Percentiles rank a stretch among this genome's conserved stretches.
Conservation (phyloP, 2,329 filamentous ascomycete genomes). For the Monosporascus sp. region DNA sequence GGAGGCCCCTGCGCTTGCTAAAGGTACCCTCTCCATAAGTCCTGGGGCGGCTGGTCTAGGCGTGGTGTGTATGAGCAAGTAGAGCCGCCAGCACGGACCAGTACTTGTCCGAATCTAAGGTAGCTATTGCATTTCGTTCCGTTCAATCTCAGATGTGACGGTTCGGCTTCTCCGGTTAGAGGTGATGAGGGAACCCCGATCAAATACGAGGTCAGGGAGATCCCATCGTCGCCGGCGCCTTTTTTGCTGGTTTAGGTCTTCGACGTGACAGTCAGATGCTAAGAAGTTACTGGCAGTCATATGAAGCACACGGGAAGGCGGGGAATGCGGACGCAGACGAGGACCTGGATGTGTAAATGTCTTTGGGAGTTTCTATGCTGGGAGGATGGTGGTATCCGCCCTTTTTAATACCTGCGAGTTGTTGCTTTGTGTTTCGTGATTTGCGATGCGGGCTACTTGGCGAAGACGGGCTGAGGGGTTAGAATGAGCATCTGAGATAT, state of each 20-base stretch:
- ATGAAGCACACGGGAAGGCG: constrained; percentile 11
- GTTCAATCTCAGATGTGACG: too few species aligned
- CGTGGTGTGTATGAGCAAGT: too few species aligned
- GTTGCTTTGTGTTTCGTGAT: constrained; percentile 14
- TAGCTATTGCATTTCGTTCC: too few species aligned
- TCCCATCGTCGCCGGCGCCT: too few species aligned
- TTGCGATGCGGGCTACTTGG: constrained; percentile 6
- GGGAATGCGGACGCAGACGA: constrained; percentile 7
- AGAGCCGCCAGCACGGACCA: too few species aligned
- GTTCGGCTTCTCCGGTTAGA: too few species aligned
- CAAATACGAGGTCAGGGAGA: too few species aligned
- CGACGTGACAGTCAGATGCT: not conserved
- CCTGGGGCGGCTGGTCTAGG: not conserved
- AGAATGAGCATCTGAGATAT: constrained; percentile 7
- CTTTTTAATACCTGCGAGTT: constrained; percentile 28
- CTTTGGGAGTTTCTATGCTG: constrained; percentile 22
- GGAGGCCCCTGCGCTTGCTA: constrained; percentile 55
- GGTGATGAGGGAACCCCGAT: too few species aligned
- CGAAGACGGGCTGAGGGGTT: not conserved
- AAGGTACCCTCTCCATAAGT: constrained; percentile 10
- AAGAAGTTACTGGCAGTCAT: constrained; percentile 8
- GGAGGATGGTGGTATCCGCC: constrained; percentile 17
- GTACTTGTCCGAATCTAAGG: too few species aligned
- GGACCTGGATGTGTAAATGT: constrained; percentile 16
- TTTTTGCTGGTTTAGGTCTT: too few species aligned